Evolutionary conservation across 192 early-diverging fungal species (phyloP).

Genomic region (Linnemannia zychae): DNA sequence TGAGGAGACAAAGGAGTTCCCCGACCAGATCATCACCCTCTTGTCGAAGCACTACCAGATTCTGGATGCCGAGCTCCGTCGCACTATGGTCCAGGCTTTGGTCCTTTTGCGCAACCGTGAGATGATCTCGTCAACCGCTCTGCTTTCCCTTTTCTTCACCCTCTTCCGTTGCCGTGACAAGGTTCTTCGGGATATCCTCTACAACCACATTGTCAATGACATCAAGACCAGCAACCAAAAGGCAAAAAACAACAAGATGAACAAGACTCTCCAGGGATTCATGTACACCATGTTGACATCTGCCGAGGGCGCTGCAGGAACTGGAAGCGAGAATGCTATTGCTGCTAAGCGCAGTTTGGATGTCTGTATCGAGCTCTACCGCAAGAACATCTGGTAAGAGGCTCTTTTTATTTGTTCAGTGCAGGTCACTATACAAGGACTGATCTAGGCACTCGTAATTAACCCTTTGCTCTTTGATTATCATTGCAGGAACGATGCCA

Average conservation of each 20-base stretch:
- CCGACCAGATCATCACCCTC: slow-evolving; percentile 86
- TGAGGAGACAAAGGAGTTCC: slow-evolving; percentile 83
- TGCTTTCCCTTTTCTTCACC: slow-evolving; percentile 95
- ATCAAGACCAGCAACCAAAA: slow-evolving; percentile 95
- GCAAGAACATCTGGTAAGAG: slow-evolving; percentile 91
- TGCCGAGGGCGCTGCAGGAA: slow-evolving; percentile 70
- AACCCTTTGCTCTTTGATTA: background rate
- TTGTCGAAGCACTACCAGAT: slow-evolving; percentile 86
- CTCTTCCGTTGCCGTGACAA: slow-evolving; percentile 97
- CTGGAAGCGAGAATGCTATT: slow-evolving; percentile 78
- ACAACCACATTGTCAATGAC: slow-evolving; percentile 95
- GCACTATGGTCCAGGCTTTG: slow-evolving; percentile 91
- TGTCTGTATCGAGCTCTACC: slow-evolving; percentile 97
- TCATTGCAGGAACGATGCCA: slow-evolving; percentile 88
- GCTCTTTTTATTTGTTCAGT: background rate
- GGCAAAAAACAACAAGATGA: slow-evolving; percentile 96
- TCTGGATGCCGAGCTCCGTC: slow-evolving; percentile 86
- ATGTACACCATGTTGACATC: slow-evolving; percentile 97
- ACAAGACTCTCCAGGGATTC: slow-evolving; percentile 96
- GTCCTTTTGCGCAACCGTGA: slow-evolving; percentile 90
- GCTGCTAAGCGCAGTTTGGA: slow-evolving; percentile 98
- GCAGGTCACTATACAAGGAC: background rate
- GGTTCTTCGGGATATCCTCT: slow-evolving; percentile 87
- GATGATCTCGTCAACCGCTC: slow-evolving; percentile 67
- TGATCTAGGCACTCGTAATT: background rate